Evolutionary conservation across 2,329 filamentous ascomycete species (phyloP), one percentile per base, ranked within the genome.

Genomic region (Diaporthe longicolla): DNA sequence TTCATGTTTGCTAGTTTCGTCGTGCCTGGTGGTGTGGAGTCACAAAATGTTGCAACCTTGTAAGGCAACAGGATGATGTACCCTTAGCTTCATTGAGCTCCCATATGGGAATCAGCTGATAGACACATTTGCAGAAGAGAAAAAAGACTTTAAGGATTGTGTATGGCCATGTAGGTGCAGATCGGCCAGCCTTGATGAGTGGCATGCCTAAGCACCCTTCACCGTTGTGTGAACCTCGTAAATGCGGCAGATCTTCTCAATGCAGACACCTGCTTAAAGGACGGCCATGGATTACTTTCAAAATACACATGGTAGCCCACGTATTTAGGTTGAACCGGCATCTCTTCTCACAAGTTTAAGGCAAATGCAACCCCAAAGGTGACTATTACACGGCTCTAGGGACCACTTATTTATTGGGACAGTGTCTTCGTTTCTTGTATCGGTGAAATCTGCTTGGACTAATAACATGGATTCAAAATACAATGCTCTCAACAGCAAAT

Each of bases 1-100:
- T 50, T 50, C 43, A 65, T 4, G 2, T 26, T 13, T 26, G 13
- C 19, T 52, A 52, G 45, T 26, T 52, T 68, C 32, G 45, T 68
- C 45, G 63, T 68, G 63, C 63, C 63, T 68, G 45, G 8, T 26
- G 29, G 24, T 37, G 61, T 52, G 61, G 61, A 66, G 45, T 24
- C 43, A 35, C 29, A 8, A 9, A 52, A 66, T 10, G 29, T 26
- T 13, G 43, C 61, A 66, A 26, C 61, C 45, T 66, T 24, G 61
- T 32, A 50, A 66, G 61, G 45, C 61, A 66, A 37, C 61, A 66
- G 61, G 21, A 66, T 66, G 15, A 24, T 21, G 7, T 4, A 29
- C 45, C 32, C 13, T 26, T 37, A 13, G 45, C 45, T n/a, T 21
- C 15, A 3, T 10, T 37, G 15, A 40, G 13, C n/a, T 35, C 29